A percentile compares a stretch with the other conserved stretches of the same genome.
These are phyloP conservation scores for Sarcodon sp. DNA, from an alignment of 768 basidiomycete species.

Conservation along the genomic window DNA sequence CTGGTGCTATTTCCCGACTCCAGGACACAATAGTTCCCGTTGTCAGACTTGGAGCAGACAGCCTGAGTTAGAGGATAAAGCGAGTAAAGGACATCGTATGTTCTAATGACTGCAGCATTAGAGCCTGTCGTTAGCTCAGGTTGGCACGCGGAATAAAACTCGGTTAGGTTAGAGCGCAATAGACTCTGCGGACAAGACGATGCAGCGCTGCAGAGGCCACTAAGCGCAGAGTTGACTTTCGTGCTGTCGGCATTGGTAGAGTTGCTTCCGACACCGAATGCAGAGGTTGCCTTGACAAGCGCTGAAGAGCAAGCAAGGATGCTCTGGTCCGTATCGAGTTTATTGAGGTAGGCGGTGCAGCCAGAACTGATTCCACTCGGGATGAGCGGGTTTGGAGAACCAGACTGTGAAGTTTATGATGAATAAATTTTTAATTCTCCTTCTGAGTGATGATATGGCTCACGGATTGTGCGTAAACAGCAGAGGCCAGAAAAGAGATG, in stretches of 20 bases:
- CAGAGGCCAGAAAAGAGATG: conserved; percentile 35
- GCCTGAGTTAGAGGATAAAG: conserved; percentile 52
- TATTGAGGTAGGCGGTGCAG: conserved; percentile 46
- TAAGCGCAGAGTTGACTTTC: conserved; percentile 37
- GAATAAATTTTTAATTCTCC: conserved; percentile 8
- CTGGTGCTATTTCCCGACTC: conserved; percentile 22
- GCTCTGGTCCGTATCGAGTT: conserved; percentile 46
- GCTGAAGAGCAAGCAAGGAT: conserved; percentile 50
- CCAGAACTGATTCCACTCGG: conserved; percentile 46
- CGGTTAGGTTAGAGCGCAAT: conserved; percentile 47
- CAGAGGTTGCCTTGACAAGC: conserved; percentile 44
- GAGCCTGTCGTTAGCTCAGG: conserved; percentile 48
- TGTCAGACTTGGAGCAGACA: conserved; percentile 66
- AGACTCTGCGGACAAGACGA: conserved; percentile 39
- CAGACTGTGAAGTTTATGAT: conserved; percentile 8
- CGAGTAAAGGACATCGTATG: conserved; percentile 76
- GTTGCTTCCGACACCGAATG: conserved; percentile 34
- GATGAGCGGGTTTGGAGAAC: conserved; percentile 37
- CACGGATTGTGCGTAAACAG: conserved; percentile 38
- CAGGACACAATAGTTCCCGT: conserved; percentile 56
- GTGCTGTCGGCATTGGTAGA: conserved; percentile 25
- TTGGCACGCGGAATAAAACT: conserved; percentile 62
- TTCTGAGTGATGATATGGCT: conserved; percentile 5
- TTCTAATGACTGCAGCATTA: conserved; percentile 35
- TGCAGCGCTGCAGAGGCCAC: conserved; percentile 37